Evolutionary conservation across 768 basidiomycete species (phyloP).

Genomic region (Antrodiella citrinella): DNA sequence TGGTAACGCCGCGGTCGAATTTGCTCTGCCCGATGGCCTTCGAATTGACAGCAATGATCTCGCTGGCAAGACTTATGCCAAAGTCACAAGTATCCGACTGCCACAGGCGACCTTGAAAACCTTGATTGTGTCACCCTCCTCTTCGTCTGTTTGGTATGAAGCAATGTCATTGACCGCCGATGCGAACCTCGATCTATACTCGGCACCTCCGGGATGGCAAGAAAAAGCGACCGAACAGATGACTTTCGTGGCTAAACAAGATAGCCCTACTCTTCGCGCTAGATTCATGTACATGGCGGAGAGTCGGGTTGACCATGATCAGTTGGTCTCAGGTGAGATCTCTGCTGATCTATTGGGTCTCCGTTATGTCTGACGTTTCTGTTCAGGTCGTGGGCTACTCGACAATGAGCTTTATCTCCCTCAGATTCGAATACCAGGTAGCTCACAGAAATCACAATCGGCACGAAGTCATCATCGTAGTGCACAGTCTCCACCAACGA

Average conservation of each 20-base stretch:
- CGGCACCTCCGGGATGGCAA: conserved; percentile 49
- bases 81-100: conserved; percentile 49
- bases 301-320: conserved; percentile 4
- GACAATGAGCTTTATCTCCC: conserved; percentile 46
- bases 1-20: conserved; percentile 42
- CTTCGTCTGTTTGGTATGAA: conserved; percentile 55
- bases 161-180: conserved; percentile 48
- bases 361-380: too few species aligned
- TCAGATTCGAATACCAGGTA: conserved; percentile 27
- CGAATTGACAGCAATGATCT: conserved; percentile 67
- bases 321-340: conserved; percentile 15
- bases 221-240: conserved; percentile 44
- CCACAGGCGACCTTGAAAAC: conserved; percentile 43
- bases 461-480: too few species aligned
- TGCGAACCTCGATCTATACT: conserved; percentile 60
- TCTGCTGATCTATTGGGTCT: conserved; percentile 1
- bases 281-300: conserved; percentile 36
- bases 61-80: conserved; percentile 59
- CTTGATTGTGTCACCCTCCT: conserved; percentile 35
- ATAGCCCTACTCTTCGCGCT: conserved; percentile 57
- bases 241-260: conserved; percentile 64
- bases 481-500: neutral
- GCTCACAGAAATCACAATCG: too few species aligned
- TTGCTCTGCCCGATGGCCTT: conserved; percentile 52
- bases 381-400: conserved; percentile 25